Conservation (phyloP, 192 early-diverging fungal genomes). For the Backusella mclennaniae region DNA sequence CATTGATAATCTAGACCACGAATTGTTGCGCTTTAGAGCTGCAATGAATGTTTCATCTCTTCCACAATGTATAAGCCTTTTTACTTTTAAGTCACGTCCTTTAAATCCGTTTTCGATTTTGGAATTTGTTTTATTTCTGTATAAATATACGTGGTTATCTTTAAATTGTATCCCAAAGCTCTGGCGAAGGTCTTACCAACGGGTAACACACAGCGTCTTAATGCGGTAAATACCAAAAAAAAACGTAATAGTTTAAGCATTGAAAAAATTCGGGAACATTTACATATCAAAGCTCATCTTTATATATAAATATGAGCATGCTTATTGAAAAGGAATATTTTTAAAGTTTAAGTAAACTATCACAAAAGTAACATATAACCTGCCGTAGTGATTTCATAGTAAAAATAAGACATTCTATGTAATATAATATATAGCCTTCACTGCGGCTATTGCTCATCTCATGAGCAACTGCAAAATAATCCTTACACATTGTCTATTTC, state of each 20-base stretch:
- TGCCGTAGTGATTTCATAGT: neutral
- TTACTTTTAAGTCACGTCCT: neutral
- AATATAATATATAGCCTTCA: neutral
- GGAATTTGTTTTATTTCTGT: neutral
- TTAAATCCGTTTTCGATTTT: neutral
- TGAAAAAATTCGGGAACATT: neutral
- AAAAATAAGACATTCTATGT: neutral
- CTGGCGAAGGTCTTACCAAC: neutral
- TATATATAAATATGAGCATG: neutral
- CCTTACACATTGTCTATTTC: constrained; percentile 1
- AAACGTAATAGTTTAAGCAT: neutral
- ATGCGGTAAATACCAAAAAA: neutral
- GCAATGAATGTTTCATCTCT: neutral
- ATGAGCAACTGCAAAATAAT: neutral
- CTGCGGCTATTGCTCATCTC: neutral
- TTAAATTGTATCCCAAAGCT: neutral
- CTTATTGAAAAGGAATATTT: neutral
- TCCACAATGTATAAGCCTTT: neutral
- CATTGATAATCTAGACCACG: neutral
- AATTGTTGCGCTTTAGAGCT: neutral
- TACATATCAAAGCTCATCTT: neutral
- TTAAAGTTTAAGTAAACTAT: neutral
- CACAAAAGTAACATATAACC: neutral
- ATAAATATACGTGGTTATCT: neutral
- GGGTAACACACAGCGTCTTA: neutral